A percentile compares a stretch with the other conserved stretches of the same genome.
Conservation (phyloP, 1,284 basidiomycete species). For the Cutaneotrichosporon spelunceum region DNA sequence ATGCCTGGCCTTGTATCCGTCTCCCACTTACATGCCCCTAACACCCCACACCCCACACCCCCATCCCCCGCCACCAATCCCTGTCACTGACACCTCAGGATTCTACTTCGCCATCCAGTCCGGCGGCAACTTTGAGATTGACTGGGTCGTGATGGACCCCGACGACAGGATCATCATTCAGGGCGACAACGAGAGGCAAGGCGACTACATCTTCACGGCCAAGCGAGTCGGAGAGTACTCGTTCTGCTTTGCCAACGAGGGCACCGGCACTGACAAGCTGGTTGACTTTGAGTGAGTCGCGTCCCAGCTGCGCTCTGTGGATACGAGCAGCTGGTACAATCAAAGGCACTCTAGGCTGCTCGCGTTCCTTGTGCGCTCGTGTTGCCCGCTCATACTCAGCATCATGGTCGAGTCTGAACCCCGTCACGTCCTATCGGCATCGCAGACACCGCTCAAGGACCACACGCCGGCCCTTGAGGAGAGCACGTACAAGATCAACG, state of each 20-base stretch:
- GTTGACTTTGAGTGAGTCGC: constrained; percentile 75
- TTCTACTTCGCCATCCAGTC: constrained; percentile 77
- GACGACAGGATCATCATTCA: constrained; percentile 79
- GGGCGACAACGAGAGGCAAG: constrained; percentile 82
- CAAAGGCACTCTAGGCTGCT: neutral
- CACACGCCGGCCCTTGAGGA: constrained; percentile 89
- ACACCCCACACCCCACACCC: neutral
- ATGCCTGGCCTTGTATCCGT: constrained; percentile 14
- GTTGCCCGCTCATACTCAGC: constrained; percentile 30
- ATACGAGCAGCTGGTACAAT: neutral
- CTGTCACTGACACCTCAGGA: constrained; percentile 29
- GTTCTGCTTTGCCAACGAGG: constrained; percentile 98
- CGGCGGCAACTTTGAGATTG: constrained; percentile 94
- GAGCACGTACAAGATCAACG: constrained; percentile 83
- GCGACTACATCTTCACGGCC: constrained; percentile 95
- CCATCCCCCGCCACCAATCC: neutral
- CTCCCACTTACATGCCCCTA: neutral
- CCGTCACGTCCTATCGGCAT: constrained; percentile 71
- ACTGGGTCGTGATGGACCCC: constrained; percentile 89
- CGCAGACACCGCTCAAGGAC: constrained; percentile 66
- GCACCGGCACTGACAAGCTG: constrained; percentile 81
- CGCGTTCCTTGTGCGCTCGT: neutral
- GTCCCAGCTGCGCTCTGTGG: neutral
- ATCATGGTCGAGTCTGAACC: constrained; percentile 97
- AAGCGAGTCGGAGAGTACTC: constrained; percentile 89